A percentile compares a stretch with the other conserved stretches of the same genome.
These are phyloP conservation scores for Zygoascus biomembranicola DNA, from an alignment of 805 yeast species.

Conservation along the genomic window DNA sequence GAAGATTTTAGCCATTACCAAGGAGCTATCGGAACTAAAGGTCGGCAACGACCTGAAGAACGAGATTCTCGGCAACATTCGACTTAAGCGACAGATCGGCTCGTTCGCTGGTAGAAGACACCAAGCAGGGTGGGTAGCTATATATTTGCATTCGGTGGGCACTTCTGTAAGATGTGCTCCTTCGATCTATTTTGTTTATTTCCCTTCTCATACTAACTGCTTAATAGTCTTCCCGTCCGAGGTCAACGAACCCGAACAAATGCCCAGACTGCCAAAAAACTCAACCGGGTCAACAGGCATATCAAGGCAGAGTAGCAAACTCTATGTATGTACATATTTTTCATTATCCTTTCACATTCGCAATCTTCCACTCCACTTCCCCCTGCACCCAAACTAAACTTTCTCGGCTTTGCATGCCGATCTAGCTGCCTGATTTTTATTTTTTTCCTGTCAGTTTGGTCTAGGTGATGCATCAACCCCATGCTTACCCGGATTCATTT, in stretches of 20 bases:
- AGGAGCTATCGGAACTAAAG: slow-evolving; percentile 73
- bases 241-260: slow-evolving; percentile 93
- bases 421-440: too few relatives aligned
- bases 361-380: background rate
- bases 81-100: slow-evolving; percentile 70
- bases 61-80: slow-evolving; percentile 59
- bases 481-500: background rate
- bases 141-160: too few relatives aligned
- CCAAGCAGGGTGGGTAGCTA: slow-evolving; percentile 47
- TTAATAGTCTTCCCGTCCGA: slow-evolving; percentile 45
- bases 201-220: background rate
- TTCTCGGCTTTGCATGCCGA: too few relatives aligned
- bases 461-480: background rate
- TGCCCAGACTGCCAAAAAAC: slow-evolving; percentile 79
- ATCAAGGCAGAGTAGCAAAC: slow-evolving; percentile 5
- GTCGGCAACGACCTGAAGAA: slow-evolving; percentile 73
- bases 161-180: too few relatives aligned
- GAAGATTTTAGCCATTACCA: slow-evolving; percentile 75
- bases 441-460: too few relatives aligned
- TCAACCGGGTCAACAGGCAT: slow-evolving; percentile 60
- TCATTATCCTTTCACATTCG: background rate
- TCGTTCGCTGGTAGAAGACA: slow-evolving; percentile 87
- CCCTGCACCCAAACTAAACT: too few relatives aligned
- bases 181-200: background rate
- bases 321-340: slow-evolving; percentile 3